phyloP scores from a whole-genome alignment of 73 alveolate genomes.

The Uronychia binucleata region DNA sequence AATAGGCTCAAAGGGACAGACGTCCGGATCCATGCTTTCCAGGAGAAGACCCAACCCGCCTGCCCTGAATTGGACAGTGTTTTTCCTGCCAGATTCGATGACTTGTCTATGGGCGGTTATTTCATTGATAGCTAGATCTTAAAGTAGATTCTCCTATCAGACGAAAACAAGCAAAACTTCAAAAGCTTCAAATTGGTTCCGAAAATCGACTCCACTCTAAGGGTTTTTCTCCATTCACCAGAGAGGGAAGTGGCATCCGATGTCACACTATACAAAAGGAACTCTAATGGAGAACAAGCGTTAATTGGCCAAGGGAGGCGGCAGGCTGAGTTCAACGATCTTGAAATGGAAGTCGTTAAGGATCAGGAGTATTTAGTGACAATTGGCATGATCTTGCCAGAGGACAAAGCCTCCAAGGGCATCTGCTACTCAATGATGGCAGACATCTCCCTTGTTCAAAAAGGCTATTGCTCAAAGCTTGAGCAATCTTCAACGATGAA shows the following conservation, averaged over 20 bases:
- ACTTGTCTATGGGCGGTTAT: background rate
- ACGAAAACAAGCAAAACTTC: background rate
- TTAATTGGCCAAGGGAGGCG: background rate
- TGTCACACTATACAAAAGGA: background rate
- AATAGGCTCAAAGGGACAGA: background rate
- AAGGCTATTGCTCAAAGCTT: too few relatives aligned
- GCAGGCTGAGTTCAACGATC: background rate
- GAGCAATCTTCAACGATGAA: too few relatives aligned
- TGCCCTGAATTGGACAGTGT: background rate
- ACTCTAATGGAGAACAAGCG: too few relatives aligned
- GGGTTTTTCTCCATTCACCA: background rate
- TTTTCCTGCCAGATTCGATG: background rate
- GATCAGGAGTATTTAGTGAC: background rate
- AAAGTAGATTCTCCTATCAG: background rate
- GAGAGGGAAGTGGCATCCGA: background rate
- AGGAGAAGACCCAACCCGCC: background rate
- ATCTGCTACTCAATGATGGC: background rate
- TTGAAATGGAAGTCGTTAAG: background rate
- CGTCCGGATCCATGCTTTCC: background rate
- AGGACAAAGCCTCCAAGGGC: background rate
- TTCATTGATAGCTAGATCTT: background rate
- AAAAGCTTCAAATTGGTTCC: background rate
- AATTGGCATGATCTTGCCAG: background rate
- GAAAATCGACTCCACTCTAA: background rate
- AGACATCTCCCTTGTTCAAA: background rate